Conservation (phyloP, 2,329 filamentous ascomycete species). For the Leptodontidium sp. region DNA sequence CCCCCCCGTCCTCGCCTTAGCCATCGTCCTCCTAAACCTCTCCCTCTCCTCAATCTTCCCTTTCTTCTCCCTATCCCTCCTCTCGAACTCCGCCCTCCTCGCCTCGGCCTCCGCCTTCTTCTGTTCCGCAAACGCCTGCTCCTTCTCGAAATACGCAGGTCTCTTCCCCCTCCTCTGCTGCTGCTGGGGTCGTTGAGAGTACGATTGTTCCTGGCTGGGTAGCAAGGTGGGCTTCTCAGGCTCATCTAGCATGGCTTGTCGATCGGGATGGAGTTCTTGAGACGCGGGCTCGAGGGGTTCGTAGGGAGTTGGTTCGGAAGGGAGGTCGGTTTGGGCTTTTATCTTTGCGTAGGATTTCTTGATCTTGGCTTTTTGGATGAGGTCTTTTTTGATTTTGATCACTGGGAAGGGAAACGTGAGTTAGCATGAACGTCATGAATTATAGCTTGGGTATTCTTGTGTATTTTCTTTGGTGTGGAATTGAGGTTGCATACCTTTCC, state of each 20-base stretch:
- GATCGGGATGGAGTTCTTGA: slow-evolving; percentile 66
- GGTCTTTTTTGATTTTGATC: slow-evolving; percentile 85
- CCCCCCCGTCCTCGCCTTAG: slow-evolving; percentile 58
- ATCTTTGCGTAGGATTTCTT: slow-evolving; percentile 93
- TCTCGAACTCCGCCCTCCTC: slow-evolving; percentile 55
- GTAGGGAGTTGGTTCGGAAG: slow-evolving; percentile 32
- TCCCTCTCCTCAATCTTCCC: slow-evolving; percentile 69
- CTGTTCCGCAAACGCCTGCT: slow-evolving; percentile 51
- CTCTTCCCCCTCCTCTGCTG: slow-evolving; percentile 38
- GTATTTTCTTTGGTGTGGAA: not conserved
- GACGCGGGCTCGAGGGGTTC: slow-evolving; percentile 36
- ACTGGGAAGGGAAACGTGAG: slow-evolving; percentile 55
- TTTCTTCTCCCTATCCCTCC: slow-evolving; percentile 60
- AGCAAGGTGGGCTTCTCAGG: slow-evolving; percentile 39
- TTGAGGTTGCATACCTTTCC: slow-evolving; percentile 66
- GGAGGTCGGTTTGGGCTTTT: slow-evolving; percentile 60
- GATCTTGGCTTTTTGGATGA: slow-evolving; percentile 92
- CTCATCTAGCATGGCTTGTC: slow-evolving; percentile 64
- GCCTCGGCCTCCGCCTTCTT: slow-evolving; percentile 65
- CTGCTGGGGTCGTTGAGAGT: slow-evolving; percentile 15
- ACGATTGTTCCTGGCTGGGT: slow-evolving; percentile 24
- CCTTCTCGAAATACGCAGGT: slow-evolving; percentile 50
- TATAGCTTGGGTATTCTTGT: too few relatives aligned
- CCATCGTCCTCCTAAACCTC: slow-evolving; percentile 56
- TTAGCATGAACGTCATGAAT: slow-evolving; percentile 18